Evolutionary conservation across 129 eudicot genomes (phyloP).

Genomic region (Arctium lappa): DNA sequence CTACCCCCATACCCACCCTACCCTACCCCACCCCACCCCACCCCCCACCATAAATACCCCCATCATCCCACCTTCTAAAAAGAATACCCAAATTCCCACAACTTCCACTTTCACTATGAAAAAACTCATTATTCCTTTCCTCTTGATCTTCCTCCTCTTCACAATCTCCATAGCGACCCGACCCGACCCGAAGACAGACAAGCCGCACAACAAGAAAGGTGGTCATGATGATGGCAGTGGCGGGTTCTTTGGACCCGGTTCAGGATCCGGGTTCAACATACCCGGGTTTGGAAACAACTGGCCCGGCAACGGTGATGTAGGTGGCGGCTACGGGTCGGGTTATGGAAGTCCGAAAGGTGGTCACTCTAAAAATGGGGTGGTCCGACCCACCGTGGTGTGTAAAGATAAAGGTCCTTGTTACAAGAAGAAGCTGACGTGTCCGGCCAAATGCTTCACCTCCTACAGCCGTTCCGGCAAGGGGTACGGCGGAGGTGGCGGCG

Average conservation of each 20-base stretch:
- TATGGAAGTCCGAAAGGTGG: slow-evolving; percentile 83
- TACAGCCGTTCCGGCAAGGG: slow-evolving; percentile 85
- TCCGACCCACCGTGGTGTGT: slow-evolving; percentile 59
- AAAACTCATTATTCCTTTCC: slow-evolving; percentile 17
- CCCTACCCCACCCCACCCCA: not conserved
- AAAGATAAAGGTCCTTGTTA: slow-evolving; percentile 79
- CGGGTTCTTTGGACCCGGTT: slow-evolving; percentile 61
- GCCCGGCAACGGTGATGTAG: slow-evolving; percentile 33
- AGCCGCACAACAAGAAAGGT: slow-evolving; percentile 25
- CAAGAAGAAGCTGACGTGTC: slow-evolving; percentile 82
- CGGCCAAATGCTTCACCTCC: slow-evolving; percentile 79
- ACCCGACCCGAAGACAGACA: slow-evolving; percentile 27
- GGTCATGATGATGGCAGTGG: slow-evolving; percentile 19
- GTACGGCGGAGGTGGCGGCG: slow-evolving; percentile 87
- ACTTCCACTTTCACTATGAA: slow-evolving; percentile 19
- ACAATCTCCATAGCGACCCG: slow-evolving; percentile 28
- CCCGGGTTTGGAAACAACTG: slow-evolving; percentile 57
- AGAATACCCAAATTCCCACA: not conserved
- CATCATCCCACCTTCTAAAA: slow-evolving; percentile 20
- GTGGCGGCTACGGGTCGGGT: slow-evolving; percentile 81
- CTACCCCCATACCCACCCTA: slow-evolving; percentile 17
- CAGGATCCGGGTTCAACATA: slow-evolving; percentile 63
- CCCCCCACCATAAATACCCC: slow-evolving; percentile 31
- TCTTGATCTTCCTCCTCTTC: slow-evolving; percentile 32
- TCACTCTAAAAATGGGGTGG: slow-evolving; percentile 53